phyloP scores from a whole-genome alignment of 345 rosid species.

The Hypericum perforatum region DNA sequence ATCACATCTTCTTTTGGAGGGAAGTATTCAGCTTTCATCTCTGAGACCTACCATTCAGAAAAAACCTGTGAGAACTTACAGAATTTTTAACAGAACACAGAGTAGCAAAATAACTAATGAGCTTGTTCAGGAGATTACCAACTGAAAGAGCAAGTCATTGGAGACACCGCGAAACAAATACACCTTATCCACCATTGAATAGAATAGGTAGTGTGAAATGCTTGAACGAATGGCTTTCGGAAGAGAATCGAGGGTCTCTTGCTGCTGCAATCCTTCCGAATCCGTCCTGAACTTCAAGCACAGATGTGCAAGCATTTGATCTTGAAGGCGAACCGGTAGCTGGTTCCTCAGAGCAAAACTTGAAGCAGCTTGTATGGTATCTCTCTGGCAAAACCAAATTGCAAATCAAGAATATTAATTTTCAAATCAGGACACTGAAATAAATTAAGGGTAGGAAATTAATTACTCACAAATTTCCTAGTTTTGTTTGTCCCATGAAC shows the following conservation, averaged over 20 bases:
- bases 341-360: slow-evolving; percentile 26
- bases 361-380: slow-evolving; percentile 27
- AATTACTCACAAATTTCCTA: slow-evolving; percentile 62
- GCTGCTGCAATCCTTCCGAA: slow-evolving; percentile 27
- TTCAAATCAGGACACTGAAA: background rate
- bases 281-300: slow-evolving; percentile 28
- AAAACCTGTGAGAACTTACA: too few species aligned
- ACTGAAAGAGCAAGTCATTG: slow-evolving; percentile 21
- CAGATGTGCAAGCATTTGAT: slow-evolving; percentile 25
- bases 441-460: background rate
- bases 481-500: slow-evolving; percentile 95
- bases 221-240: slow-evolving; percentile 29
- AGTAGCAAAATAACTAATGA: background rate
- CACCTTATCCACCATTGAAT: slow-evolving; percentile 20
- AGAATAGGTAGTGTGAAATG: slow-evolving; percentile 27
- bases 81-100: slow-evolving; percentile 1
- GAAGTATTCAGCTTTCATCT: slow-evolving; percentile 29
- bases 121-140: slow-evolving; percentile 11
- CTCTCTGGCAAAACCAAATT: slow-evolving; percentile 17
- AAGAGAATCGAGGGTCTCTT: slow-evolving; percentile 26
- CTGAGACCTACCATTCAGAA: too few species aligned
- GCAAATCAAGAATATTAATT: background rate
- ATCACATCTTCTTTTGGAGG: slow-evolving; percentile 28
- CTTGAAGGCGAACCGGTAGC: slow-evolving; percentile 21
- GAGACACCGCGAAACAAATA: slow-evolving; percentile 23